Evolutionary conservation across 192 early-diverging fungal species (phyloP).

Genomic region (Mortierella claussenii): DNA sequence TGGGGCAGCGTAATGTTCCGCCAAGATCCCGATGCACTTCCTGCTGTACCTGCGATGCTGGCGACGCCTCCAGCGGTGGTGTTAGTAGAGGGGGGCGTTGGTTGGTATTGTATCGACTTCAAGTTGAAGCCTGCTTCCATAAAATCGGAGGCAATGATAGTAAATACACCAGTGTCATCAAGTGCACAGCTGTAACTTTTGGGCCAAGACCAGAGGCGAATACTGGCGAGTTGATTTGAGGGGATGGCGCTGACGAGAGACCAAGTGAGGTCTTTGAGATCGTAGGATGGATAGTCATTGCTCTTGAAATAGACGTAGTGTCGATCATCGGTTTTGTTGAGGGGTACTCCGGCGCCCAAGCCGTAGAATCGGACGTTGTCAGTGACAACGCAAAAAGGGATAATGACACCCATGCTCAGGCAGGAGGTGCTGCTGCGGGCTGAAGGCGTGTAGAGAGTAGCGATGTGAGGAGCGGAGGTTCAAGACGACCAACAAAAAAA

Average conservation of each 20-base stretch:
- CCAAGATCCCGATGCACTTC: too few species aligned
- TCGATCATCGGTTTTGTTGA: neutral
- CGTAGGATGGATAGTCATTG: neutral
- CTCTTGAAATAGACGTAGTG: neutral
- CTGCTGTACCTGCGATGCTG: too few species aligned
- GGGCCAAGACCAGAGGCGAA: neutral
- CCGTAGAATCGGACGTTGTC: neutral
- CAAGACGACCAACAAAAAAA: too few species aligned
- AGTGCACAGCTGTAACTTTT: neutral
- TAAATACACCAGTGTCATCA: neutral
- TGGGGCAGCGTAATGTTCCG: neutral
- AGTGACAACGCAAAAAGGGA: neutral
- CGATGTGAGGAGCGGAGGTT: too few species aligned
- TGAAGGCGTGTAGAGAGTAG: too few species aligned
- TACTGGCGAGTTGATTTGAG: neutral
- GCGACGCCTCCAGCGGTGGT: too few species aligned
- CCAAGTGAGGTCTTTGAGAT: constrained; percentile 1
- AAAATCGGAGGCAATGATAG: neutral
- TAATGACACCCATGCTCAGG: neutral
- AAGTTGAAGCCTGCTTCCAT: too few species aligned
- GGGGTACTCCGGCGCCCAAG: neutral
- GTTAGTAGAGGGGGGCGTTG: too few species aligned
- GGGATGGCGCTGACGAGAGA: neutral
- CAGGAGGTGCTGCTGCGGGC: too few species aligned
- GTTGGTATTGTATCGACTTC: too few species aligned